Base-by-base conservation (phyloP, 2,329 filamentous ascomycete genomes). In the Rutstroemia sp. region DNA sequence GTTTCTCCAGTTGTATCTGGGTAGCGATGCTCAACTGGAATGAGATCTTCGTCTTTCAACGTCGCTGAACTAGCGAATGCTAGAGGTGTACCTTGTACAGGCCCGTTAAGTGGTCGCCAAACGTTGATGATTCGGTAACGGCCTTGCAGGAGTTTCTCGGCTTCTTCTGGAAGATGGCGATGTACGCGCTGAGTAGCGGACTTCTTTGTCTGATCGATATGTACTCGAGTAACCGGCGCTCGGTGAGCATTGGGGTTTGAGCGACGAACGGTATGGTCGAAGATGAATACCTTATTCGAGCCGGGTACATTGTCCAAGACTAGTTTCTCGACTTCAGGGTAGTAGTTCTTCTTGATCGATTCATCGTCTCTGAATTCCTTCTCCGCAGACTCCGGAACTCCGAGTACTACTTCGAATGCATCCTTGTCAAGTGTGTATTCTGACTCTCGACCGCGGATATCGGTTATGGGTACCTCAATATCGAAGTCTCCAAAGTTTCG, bases 231-330 rank as follows among this genome's bases (percentile, higher is more conserved):
- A 0, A 95, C 89, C 2, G 91, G 89, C 1, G 74, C 76, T 48
- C 90, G 81, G n/a, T 71, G 70, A 0, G 87, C 80, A 53, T 75
- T 71, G 0, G 83, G 78, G 2, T 72, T 68, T 10, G 81, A 76
- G 44, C 87, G 81, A n/a, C 91, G 86, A 69, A 95, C 82, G 7
- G 90, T 95, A 74, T 96, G 88, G 75, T 95, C 90, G 73, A 95
- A 96, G 68, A 95, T 74, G 63, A 89, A 75, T 30, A 95, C 76
- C 4, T 78, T 77, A 56, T 80, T 77, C 25, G 81, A 78, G 53
- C 86, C 88, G 0, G 86, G 83, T 16, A 95, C 76, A 57, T 82
- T 71, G 14, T 81, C 73, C 2, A 91, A 73, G 0, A 96, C 75
- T 25, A 95, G 74, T 49, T 78, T 70, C 72, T 92, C 86, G 8